Evolutionary conservation across 202 grass and related monocot genomes (phyloP).

Genomic region (Schoenoplectus triqueter): DNA sequence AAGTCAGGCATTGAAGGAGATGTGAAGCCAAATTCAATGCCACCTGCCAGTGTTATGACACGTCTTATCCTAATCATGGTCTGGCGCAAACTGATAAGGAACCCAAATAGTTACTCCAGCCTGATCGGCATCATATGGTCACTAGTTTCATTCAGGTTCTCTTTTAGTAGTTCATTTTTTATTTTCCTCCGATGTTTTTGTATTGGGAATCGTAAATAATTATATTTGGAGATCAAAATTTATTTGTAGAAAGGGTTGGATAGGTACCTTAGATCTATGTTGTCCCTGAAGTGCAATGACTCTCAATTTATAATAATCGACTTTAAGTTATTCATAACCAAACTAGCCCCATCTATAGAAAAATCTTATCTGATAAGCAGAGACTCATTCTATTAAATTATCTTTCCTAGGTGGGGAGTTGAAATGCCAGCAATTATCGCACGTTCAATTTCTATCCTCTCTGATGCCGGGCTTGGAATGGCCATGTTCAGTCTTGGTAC

Average conservation of each 20-base stretch:
- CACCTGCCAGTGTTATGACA: slow-evolving; percentile 86
- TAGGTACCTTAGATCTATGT: background rate
- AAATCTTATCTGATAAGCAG: background rate
- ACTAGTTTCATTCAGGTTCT: slow-evolving; percentile 50
- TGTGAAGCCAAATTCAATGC: slow-evolving; percentile 55
- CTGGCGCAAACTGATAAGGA: slow-evolving; percentile 95
- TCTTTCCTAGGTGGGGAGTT: slow-evolving; percentile 60
- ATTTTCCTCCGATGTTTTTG: background rate
- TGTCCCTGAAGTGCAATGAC: background rate
- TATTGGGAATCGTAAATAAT: background rate
- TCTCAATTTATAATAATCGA: background rate
- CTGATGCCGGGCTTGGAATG: slow-evolving; percentile 82
- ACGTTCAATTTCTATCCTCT: slow-evolving; percentile 66
- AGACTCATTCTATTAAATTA: background rate
- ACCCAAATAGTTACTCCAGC: slow-evolving; percentile 95
- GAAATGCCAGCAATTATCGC: slow-evolving; percentile 84
- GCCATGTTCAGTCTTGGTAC: slow-evolving; percentile 95
- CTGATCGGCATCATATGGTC: slow-evolving; percentile 93
- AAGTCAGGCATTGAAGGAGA: slow-evolving; percentile 55
- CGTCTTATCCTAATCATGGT: slow-evolving; percentile 99
- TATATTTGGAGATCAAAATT: background rate
- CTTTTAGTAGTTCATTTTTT: background rate
- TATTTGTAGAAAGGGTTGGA: background rate
- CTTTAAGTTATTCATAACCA: background rate
- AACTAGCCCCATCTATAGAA: background rate